Evolutionary conservation across 768 basidiomycete genomes (phyloP), one percentile per base, ranked within the genome.

Genomic region (Suillus subaureus): DNA sequence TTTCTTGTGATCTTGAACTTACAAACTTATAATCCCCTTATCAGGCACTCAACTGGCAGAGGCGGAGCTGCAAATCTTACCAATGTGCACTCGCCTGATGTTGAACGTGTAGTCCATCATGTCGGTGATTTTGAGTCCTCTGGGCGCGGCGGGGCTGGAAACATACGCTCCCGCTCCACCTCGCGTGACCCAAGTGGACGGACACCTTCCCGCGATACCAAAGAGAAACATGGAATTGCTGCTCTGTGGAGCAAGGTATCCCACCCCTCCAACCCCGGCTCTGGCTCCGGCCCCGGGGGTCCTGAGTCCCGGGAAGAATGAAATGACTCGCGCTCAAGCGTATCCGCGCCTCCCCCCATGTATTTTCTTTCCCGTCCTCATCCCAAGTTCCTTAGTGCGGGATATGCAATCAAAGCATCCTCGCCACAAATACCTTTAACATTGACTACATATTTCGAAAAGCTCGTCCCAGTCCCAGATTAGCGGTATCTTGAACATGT

Each of bases 11-110:
- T 26, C 43, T 40, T 61, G 42, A 54, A 62, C n/a, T 49, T 42
- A 15, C 66, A 68, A 56, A 67, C 52, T 23, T n/a, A 28, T 33
- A 21, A 63, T 40, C 15, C 35, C 23, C 28, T 23, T 40, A 12
- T 61, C 63, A 88, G 87, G 15, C 88, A 90, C 72, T 89, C 89
- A 6, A 86, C 85, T 0, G 89, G 89, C 54, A 86, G 90, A 60
- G 90, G 90, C 40, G 90, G 90, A n/a, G 67, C 74, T 7, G 90
- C 87, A 3, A 91, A 91, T 67, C 70, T 90, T 28, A 84, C 83
- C 0, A 21, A 61, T 33, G 26, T 65, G 0, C 78, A 74, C 35
- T 75, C 76, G 8, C 84, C 85, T 1, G 71, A 73, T 1, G 69
- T 82, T 47, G 84, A 86, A 43, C 72, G 61, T n/a, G 61, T 71